Base-by-base conservation (phyloP, 2,329 filamentous ascomycete species). In the Drechmeria coniospora region DNA sequence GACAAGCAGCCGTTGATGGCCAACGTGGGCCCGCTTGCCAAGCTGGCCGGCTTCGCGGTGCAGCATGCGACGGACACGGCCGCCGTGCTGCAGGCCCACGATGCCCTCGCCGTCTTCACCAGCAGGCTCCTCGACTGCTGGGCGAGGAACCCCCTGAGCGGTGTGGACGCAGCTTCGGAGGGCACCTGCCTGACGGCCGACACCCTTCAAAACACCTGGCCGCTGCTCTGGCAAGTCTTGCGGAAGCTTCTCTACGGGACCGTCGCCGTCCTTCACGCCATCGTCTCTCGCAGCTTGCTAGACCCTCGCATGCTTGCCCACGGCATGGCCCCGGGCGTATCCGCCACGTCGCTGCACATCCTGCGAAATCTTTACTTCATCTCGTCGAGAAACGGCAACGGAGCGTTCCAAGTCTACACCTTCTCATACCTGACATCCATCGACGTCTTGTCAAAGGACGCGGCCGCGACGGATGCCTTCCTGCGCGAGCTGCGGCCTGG, bases 351-450 rank as follows among this genome's bases (percentile, higher is more conserved):
- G 1, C 62, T 93, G 11, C 73, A 78, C 34, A 72, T 71, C 9
- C 65, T 93, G 8, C 74, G 82, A 16, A 78, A 81, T 42, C 56
- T 92, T 13, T 82, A 75, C 51, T 93, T 93, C 48, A 72, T 93
- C 35, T 82, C 81, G 1, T 75, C 74, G 10, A 68, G 80, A 21
- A 66, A 80, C 30, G 76, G 78, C 13, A 74, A 77, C 31, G 70
- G 68, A 34, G 66, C 72, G 2, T 92, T 92, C 42, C 81, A 86
- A 29, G 79, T 82, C 32, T 87, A 92, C 50, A 74, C 68, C 2
- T 93, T 93, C 45, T 76, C 82, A 15, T 83, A 84, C 42, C 64
- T 92, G 14, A 74, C 80, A 1, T 75, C 83, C 4, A 72, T 93
- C 36, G 86, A 94, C 49, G 74, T 84, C 21, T 64, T 93, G 5